Evolutionary conservation across 73 alveolate species (phyloP).

Genomic region (Paramecium caudatum): DNA sequence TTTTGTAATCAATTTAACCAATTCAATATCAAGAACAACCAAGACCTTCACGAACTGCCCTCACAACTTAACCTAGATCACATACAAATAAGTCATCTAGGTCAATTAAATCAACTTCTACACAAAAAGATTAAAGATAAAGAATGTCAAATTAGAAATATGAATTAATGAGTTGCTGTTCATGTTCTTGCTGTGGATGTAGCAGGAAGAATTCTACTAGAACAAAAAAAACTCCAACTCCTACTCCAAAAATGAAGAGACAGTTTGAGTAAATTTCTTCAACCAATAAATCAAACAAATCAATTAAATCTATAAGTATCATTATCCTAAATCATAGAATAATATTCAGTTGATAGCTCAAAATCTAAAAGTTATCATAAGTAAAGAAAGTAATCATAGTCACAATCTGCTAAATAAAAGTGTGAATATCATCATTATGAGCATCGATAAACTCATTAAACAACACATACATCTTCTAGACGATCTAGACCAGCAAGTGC

Average conservation of each 20-base stretch:
- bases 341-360: conserved; percentile 16
- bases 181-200: conserved; percentile 44
- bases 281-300: not conserved
- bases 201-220: conserved; percentile 31
- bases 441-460: not conserved
- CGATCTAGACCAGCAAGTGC: conserved; percentile 24
- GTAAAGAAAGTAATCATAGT: not conserved
- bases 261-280: not conserved
- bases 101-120: conserved; percentile 10
- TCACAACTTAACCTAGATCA: conserved; percentile 34
- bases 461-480: conserved; percentile 1
- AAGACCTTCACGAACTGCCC: conserved; percentile 17
- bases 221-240: conserved; percentile 27
- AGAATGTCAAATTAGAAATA: conserved; percentile 38
- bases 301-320: not conserved
- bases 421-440: conserved; percentile 40
- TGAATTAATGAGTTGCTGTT: conserved; percentile 31
- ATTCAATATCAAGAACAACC: not conserved
- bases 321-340: not conserved
- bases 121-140: not conserved
- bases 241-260: conserved; percentile 20
- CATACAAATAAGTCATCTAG: conserved; percentile 45
- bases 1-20: not conserved
- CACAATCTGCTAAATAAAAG: not conserved
- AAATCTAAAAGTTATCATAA: not conserved